These are phyloP conservation scores for Torulaspora franciscae DNA, from an alignment of 805 yeast species.

Conservation along the genomic window DNA sequence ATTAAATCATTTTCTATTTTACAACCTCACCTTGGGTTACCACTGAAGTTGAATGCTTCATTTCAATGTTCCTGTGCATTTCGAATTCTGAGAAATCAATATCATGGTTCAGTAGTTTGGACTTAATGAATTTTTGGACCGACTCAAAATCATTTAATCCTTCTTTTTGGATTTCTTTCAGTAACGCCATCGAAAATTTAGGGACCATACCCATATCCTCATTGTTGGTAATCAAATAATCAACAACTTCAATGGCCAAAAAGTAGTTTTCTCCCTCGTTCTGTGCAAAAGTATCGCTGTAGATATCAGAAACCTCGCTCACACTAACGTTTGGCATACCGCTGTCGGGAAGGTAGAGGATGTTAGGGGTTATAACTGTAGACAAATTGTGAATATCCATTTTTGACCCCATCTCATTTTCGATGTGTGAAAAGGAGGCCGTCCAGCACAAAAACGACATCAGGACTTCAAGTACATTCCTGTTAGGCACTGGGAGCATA, in stretches of 20 bases:
- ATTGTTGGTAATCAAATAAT: constrained; percentile 73
- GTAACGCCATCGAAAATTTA: constrained; percentile 48
- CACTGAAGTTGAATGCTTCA: constrained; percentile 25
- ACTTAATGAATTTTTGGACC: constrained; percentile 18
- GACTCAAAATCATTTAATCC: constrained; percentile 15
- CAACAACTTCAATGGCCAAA: constrained; percentile 85
- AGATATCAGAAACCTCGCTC: constrained; percentile 31
- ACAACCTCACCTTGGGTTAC: constrained; percentile 22
- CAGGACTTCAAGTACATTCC: constrained; percentile 83
- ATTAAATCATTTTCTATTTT: constrained; percentile 2
- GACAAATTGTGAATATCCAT: constrained; percentile 96
- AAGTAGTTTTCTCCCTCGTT: constrained; percentile 67
- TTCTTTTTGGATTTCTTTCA: constrained; percentile 34
- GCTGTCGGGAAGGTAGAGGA: constrained; percentile 47
- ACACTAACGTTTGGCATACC: constrained; percentile 25
- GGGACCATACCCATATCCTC: constrained; percentile 80
- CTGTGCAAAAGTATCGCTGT: constrained; percentile 39
- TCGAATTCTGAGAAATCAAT: constrained; percentile 30
- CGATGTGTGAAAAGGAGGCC: constrained; percentile 89
- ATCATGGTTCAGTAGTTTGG: constrained; percentile 11
- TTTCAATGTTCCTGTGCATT: constrained; percentile 20
- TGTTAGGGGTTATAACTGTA: constrained; percentile 91
- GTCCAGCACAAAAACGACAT: constrained; percentile 89
- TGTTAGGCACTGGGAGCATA: constrained; percentile 71
- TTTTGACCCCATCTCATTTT: constrained; percentile 84